phyloP scores from a whole-genome alignment of 1,284 basidiomycete genomes.

The Volvariella volvacea region DNA sequence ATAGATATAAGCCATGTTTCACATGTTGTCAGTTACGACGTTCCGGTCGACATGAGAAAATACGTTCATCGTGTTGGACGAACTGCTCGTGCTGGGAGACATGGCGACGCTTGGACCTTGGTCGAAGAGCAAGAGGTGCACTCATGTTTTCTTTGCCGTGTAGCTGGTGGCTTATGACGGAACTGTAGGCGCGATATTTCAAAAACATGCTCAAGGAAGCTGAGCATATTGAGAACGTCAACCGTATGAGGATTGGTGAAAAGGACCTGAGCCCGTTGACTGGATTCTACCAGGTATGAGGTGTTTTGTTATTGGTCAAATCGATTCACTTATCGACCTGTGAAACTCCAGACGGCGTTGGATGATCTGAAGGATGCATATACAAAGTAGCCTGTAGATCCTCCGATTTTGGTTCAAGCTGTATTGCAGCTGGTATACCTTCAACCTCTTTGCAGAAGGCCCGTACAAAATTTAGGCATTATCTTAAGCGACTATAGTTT shows the following conservation, averaged over 20 bases:
- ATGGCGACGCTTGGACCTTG: conserved; percentile 88
- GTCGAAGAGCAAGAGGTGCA: conserved; percentile 92
- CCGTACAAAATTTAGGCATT: too few species aligned
- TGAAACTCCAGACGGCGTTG: conserved; percentile 21
- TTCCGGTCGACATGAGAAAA: conserved; percentile 94
- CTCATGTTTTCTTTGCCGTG: background rate
- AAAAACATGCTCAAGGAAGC: conserved; percentile 79
- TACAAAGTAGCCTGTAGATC: conserved; percentile 15
- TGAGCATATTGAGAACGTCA: conserved; percentile 69
- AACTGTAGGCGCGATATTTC: conserved; percentile 76
- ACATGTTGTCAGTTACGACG: conserved; percentile 93
- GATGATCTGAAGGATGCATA: conserved; percentile 27
- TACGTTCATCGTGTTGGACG: conserved; percentile 96
- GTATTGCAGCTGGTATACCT: too few species aligned
- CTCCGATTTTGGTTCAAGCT: too few species aligned
- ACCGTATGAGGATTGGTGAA: conserved; percentile 64
- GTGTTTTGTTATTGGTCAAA: background rate
- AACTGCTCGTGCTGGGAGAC: conserved; percentile 86
- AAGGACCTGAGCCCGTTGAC: conserved; percentile 52
- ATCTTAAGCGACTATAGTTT: too few species aligned
- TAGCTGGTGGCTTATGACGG: background rate
- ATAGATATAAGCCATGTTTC: conserved; percentile 90
- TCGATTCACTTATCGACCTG: conserved; percentile 1
- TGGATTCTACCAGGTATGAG: conserved; percentile 60
- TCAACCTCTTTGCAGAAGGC: too few species aligned